Conservation (phyloP, 345 rosid species). For the Carallia brachiata region DNA sequence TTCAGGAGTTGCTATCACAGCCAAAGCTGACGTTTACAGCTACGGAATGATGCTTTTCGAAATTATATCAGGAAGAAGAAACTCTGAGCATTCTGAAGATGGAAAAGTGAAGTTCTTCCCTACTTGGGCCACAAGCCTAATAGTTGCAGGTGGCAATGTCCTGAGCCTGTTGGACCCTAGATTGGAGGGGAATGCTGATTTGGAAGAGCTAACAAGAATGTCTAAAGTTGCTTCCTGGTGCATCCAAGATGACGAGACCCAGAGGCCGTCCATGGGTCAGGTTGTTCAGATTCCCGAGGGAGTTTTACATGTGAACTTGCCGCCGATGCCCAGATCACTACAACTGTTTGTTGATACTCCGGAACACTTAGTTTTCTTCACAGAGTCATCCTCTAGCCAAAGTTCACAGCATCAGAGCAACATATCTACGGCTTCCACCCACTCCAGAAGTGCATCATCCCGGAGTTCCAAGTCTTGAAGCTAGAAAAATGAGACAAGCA, state of each 20-base stretch:
- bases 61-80: constrained; percentile 72
- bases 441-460: constrained; percentile 24
- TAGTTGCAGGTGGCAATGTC: constrained; percentile 47
- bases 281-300: constrained; percentile 84
- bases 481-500: not conserved
- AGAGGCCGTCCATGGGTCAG: constrained; percentile 77
- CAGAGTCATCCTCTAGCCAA: constrained; percentile 43
- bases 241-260: constrained; percentile 70
- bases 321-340: constrained; percentile 62
- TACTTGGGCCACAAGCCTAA: constrained; percentile 43
- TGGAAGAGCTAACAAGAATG: constrained; percentile 56
- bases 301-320: constrained; percentile 51
- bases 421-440: constrained; percentile 29
- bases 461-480: constrained; percentile 12
- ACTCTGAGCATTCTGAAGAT: constrained; percentile 51
- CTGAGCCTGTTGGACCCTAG: constrained; percentile 50
- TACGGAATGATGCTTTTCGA: constrained; percentile 91
- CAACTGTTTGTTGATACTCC: constrained; percentile 38
- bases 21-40: constrained; percentile 87
- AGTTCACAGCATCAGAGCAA: constrained; percentile 33
- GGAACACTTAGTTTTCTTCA: constrained; percentile 45
- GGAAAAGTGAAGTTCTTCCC: constrained; percentile 61
- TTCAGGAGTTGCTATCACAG: constrained; percentile 74
- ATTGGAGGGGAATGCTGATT: constrained; percentile 41
- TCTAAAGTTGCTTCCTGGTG: constrained; percentile 86